Conservation (phyloP, 306 rosid species). For the Gynostemma pentaphyllum region DNA sequence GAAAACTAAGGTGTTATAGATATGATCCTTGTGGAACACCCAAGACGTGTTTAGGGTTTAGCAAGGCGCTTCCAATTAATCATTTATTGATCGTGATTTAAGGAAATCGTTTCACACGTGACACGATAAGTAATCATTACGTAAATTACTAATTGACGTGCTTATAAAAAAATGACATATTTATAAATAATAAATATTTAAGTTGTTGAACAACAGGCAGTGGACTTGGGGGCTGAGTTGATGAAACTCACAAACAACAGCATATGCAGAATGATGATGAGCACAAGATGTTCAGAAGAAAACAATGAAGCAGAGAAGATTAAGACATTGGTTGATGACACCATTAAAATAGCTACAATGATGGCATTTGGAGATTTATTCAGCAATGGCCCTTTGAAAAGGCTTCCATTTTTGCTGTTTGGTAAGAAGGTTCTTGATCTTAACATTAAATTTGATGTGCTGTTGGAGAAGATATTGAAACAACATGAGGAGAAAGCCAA, state of each 20-base stretch:
- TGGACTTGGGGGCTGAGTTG: slow-evolving; percentile 31
- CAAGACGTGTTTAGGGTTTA: too few species aligned
- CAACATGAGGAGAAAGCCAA: slow-evolving; percentile 46
- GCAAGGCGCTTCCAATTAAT: too few species aligned
- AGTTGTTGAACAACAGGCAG: too few species aligned
- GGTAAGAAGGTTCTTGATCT: slow-evolving; percentile 28
- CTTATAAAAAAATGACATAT: too few species aligned
- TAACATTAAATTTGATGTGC: slow-evolving; percentile 37
- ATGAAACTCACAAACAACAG: slow-evolving; percentile 23
- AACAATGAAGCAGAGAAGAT: slow-evolving; percentile 35
- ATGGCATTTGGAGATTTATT: slow-evolving; percentile 30
- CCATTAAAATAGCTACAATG: slow-evolving; percentile 24
- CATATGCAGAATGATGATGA: slow-evolving; percentile 34
- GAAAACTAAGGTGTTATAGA: too few species aligned
- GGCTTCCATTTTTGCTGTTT: slow-evolving; percentile 47
- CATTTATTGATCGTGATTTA: too few species aligned
- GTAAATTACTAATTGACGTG: too few species aligned
- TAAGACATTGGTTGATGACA: slow-evolving; percentile 30
- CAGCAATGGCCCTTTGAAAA: slow-evolving; percentile 33
- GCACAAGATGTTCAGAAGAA: slow-evolving; percentile 20
- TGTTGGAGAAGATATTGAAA: slow-evolving; percentile 41
- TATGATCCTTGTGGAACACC: too few species aligned
- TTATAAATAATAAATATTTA: too few species aligned
- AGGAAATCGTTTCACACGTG: too few species aligned
- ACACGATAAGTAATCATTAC: too few species aligned